Evolutionary conservation across 306 rosid species (phyloP).

Genomic region (Elaeagnus macrophylla): DNA sequence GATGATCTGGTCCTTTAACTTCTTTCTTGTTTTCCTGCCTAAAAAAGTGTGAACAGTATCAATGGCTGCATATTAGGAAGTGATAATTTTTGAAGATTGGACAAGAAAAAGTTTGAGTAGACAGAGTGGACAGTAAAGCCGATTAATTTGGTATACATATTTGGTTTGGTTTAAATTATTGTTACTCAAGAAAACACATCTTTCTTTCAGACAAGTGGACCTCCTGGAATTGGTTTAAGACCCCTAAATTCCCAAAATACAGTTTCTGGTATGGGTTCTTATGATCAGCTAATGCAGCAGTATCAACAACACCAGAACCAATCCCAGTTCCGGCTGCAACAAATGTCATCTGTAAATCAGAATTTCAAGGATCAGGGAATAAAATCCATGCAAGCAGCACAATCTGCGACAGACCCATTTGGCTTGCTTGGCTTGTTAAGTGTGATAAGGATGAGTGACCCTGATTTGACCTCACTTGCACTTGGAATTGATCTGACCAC

Average conservation of each 20-base stretch:
- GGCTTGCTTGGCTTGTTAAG: constrained; percentile 90
- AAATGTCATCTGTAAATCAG: constrained; percentile 72
- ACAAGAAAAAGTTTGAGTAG: too few species aligned
- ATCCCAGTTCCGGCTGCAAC: constrained; percentile 84
- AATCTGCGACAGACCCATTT: constrained; percentile 71
- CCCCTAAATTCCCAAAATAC: constrained; percentile 69
- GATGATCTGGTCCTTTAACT: constrained; percentile 8
- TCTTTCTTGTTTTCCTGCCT: neutral
- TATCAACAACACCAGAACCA: constrained; percentile 78
- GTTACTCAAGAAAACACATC: neutral
- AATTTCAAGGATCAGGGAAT: constrained; percentile 78
- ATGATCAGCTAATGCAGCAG: constrained; percentile 85
- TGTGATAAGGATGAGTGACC: constrained; percentile 86
- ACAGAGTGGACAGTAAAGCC: too few species aligned
- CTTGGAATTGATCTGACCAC: constrained; percentile 93
- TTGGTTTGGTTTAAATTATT: neutral
- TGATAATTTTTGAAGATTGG: neutral
- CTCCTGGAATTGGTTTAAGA: constrained; percentile 95
- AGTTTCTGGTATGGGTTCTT: constrained; percentile 81
- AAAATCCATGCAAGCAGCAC: constrained; percentile 65
- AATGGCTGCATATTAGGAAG: neutral
- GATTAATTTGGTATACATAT: constrained; percentile 6
- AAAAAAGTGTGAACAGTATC: neutral
- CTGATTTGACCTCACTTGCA: constrained; percentile 87
- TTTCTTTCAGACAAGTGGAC: constrained; percentile 63